These are phyloP conservation scores for Coniochaeta sp. DNA, from an alignment of 2,329 filamentous ascomycete species.

Conservation along the genomic window DNA sequence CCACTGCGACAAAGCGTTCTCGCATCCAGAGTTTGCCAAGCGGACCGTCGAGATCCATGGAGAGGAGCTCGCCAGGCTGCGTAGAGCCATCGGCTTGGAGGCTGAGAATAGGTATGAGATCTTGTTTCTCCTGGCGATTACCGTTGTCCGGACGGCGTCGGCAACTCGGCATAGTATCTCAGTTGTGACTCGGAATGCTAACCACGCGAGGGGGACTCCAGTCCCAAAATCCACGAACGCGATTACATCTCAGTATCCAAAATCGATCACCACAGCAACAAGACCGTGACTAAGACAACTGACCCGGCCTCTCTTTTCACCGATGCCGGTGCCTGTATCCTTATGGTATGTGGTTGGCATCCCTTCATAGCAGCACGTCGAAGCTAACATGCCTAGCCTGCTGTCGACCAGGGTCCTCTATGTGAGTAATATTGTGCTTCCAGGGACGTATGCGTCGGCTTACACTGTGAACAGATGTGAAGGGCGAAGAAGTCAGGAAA, in stretches of 20 bases:
- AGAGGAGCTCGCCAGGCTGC: slow-evolving; percentile 16
- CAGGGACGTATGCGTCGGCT: not conserved
- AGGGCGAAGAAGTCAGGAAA: slow-evolving; percentile 40
- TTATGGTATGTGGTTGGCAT: slow-evolving; percentile 17
- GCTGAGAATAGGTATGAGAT: slow-evolving; percentile 8
- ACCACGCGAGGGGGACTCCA: not conserved
- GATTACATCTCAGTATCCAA: slow-evolving; percentile 21
- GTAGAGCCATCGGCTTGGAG: slow-evolving; percentile 14
- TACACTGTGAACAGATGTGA: slow-evolving; percentile 25
- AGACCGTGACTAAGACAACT: slow-evolving; percentile 19
- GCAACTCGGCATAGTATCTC: not conserved
- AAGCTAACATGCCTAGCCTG: slow-evolving; percentile 15
- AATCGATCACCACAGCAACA: slow-evolving; percentile 23
- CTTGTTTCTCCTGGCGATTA: not conserved
- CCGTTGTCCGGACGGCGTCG: not conserved
- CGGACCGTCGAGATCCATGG: slow-evolving; percentile 20
- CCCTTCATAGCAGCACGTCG: not conserved
- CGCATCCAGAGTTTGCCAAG: slow-evolving; percentile 17
- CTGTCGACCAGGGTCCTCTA: slow-evolving; percentile 40
- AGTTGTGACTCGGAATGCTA: not conserved
- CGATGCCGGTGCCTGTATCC: slow-evolving; percentile 33
- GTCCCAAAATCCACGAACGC: slow-evolving; percentile 14
- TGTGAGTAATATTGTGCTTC: slow-evolving; percentile 18
- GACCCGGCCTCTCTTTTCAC: slow-evolving; percentile 25
- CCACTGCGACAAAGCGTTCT: slow-evolving; percentile 18